Percentiles rank a stretch among this genome's conserved stretches.
These are phyloP conservation scores for Kappamyces sp. DNA, from an alignment of 192 early-diverging fungal genomes.

Conservation along the genomic window DNA sequence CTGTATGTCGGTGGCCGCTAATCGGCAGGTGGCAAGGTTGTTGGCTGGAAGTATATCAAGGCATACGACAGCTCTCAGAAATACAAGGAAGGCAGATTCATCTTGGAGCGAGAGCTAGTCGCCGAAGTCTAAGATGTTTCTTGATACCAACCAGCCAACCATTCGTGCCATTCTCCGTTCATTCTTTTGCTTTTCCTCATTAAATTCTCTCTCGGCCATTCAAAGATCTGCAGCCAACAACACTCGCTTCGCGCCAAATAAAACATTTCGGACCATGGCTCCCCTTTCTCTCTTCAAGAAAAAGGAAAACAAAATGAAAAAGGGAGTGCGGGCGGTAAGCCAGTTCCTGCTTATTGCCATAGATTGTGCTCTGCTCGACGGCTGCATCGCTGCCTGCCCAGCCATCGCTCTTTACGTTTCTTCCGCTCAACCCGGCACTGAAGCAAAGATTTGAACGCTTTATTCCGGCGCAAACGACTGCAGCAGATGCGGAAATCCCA, in stretches of 20 bases:
- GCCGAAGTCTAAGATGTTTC: constrained; percentile 33
- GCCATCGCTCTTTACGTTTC: constrained; percentile 3
- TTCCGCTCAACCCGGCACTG: not conserved
- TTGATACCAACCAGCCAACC: constrained; percentile 1
- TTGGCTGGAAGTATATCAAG: constrained; percentile 65
- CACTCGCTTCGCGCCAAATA: not conserved
- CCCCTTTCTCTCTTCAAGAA: not conserved
- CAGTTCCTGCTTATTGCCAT: not conserved
- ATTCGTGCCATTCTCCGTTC: not conserved
- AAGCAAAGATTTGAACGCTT: constrained; percentile 1
- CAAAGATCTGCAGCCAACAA: constrained; percentile 4
- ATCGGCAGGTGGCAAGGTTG: too few species aligned
- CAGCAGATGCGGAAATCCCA: not conserved
- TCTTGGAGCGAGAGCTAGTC: constrained; percentile 59
- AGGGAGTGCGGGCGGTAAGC: constrained; percentile 9
- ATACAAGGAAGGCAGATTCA: constrained; percentile 76
- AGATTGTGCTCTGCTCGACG: constrained; percentile 2
- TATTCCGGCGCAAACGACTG: not conserved
- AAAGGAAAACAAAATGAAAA: constrained; percentile 11
- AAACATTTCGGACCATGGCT: not conserved
- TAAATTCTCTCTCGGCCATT: constrained; percentile 1
- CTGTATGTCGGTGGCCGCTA: constrained; percentile 39
- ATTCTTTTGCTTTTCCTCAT: not conserved
- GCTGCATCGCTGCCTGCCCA: not conserved
- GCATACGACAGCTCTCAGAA: constrained; percentile 59